A percentile compares a stretch with the other conserved stretches of the same genome.
phyloP scores from a whole-genome alignment of 257 asterid species.

The Solanum gandarillasii region DNA sequence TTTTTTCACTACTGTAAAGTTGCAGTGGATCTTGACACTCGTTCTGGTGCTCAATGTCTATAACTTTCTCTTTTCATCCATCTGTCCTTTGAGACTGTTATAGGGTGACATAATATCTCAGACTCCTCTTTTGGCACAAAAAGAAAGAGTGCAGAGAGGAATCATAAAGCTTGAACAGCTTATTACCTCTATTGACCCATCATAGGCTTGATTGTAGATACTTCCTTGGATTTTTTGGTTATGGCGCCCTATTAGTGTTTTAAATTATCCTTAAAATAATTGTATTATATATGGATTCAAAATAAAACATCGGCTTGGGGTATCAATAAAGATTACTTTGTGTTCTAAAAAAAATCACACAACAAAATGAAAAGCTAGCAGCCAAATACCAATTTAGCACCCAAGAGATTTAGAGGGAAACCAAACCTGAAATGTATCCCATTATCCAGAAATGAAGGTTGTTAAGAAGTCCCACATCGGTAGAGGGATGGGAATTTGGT shows the following conservation, averaged over 20 bases:
- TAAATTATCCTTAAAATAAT: background rate
- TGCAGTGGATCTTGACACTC: background rate
- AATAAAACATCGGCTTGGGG: background rate
- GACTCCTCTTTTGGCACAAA: background rate
- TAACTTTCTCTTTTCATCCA: background rate
- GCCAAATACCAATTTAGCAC: background rate
- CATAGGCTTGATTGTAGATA: background rate
- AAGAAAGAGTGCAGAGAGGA: background rate
- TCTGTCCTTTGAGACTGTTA: background rate
- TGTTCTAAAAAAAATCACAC: background rate
- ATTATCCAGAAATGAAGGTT: background rate
- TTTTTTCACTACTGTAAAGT: background rate
- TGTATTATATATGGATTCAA: background rate
- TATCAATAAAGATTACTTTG: background rate
- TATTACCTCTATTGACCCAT: background rate
- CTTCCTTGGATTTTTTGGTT: background rate
- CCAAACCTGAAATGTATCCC: background rate
- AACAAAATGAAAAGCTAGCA: background rate
- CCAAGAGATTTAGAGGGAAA: background rate
- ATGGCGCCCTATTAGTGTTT: background rate
- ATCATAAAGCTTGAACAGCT: background rate
- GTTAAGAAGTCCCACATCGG: too few relatives aligned
- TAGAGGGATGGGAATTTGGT: too few relatives aligned
- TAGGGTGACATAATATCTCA: background rate
- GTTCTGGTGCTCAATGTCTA: background rate